These are phyloP conservation scores for Rhododendron simsii DNA, from an alignment of 148 eudicot genomes.

Conservation along the genomic window DNA sequence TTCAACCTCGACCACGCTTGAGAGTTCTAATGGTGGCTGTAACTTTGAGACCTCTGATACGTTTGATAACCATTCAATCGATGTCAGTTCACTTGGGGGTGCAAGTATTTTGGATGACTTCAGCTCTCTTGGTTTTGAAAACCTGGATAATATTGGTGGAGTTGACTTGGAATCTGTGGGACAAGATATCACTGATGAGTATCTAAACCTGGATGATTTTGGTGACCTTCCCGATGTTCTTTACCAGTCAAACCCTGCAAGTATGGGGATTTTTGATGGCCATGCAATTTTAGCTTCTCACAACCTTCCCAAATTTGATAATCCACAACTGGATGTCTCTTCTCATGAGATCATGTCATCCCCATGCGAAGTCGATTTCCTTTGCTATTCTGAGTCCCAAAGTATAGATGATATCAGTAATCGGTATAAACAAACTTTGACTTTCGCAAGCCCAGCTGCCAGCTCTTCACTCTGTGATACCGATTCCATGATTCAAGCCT, in stretches of 20 bases:
- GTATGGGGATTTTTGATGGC: slow-evolving; percentile 26
- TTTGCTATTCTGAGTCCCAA: slow-evolving; percentile 42
- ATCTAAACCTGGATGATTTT: neutral
- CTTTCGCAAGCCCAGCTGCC: slow-evolving; percentile 17
- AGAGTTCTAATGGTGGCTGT: neutral
- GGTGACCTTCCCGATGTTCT: slow-evolving; percentile 13
- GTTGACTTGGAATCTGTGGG: neutral
- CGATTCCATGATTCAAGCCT: slow-evolving; percentile 31
- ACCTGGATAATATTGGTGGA: neutral
- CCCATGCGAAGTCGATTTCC: slow-evolving; percentile 36
- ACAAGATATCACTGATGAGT: neutral
- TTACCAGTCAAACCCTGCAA: slow-evolving; percentile 24
- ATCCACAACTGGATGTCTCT: slow-evolving; percentile 27
- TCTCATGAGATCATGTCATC: slow-evolving; percentile 53
- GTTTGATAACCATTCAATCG: neutral
- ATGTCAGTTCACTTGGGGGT: neutral
- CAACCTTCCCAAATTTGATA: slow-evolving; percentile 19
- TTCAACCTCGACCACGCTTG: neutral
- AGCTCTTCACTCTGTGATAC: slow-evolving; percentile 43
- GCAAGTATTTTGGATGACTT: neutral
- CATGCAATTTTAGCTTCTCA: slow-evolving; percentile 25
- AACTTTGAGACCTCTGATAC: neutral
- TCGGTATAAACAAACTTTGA: slow-evolving; percentile 14
- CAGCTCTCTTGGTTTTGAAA: neutral
- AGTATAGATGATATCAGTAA: slow-evolving; percentile 35